Conservation (phyloP, 2,329 filamentous ascomycete genomes). For the Tolypocladium nubicola region DNA sequence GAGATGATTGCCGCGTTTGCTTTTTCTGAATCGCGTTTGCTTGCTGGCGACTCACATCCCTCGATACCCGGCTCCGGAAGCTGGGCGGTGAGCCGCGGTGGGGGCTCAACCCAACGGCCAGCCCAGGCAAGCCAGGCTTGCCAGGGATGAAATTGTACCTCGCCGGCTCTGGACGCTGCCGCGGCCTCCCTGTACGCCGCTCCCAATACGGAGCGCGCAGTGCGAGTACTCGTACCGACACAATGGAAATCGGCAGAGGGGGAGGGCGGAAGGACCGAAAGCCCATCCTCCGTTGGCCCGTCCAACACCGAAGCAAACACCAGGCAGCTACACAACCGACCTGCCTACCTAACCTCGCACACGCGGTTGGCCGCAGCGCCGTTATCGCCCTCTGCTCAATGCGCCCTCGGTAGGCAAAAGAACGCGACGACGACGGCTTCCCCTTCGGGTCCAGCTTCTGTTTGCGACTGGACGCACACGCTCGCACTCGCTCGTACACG, state of each 20-base stretch:
- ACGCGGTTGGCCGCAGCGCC: neutral
- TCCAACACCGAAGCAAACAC: neutral
- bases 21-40: neutral
- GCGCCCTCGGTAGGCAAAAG: neutral
- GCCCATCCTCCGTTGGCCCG: neutral
- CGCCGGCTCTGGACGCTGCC: neutral
- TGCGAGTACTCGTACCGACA: neutral
- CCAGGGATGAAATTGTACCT: neutral
- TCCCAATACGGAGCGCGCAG: neutral
- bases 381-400: neutral
- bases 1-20: neutral
- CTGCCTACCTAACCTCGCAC: neutral
- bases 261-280: neutral
- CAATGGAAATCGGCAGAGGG: neutral
- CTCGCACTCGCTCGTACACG: neutral
- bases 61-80: neutral
- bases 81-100: constrained; percentile 1
- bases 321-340: neutral
- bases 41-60: neutral
- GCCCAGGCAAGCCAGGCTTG: no score
- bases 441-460: neutral
- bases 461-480: neutral
- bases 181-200: neutral
- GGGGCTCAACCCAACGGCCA: neutral
- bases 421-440: neutral